phyloP scores from a whole-genome alignment of 345 rosid species.

The Firmiana major region DNA sequence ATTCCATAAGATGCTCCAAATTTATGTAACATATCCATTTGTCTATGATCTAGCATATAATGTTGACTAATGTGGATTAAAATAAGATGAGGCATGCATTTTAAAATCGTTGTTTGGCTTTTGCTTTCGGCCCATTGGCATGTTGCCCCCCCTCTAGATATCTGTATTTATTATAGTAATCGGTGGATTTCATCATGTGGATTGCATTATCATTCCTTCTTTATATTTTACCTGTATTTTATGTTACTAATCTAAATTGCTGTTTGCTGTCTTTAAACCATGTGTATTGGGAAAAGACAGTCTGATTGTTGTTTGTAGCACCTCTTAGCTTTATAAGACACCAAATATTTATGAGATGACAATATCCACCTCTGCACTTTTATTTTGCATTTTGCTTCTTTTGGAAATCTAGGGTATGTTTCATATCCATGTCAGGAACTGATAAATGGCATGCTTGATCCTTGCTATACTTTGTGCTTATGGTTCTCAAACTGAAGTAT shows the following conservation, averaged over 20 bases:
- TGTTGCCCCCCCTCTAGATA: conserved; percentile 23
- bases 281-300: neutral
- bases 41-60: conserved; percentile 14
- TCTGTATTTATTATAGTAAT: conserved; percentile 1
- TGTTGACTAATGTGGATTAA: conserved; percentile 25
- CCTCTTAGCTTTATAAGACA: conserved; percentile 1
- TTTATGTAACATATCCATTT: conserved; percentile 18
- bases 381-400: neutral
- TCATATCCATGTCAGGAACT: neutral
- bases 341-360: neutral
- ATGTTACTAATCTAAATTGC: neutral
- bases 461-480: neutral
- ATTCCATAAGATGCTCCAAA: conserved; percentile 20
- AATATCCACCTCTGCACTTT: neutral
- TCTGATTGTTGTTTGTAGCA: conserved; percentile 2
- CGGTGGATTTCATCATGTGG: conserved; percentile 20
- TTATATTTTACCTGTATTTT: conserved; percentile 11
- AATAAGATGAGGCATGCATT: conserved; percentile 16
- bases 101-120: conserved; percentile 13
- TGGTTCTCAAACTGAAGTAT: neutral
- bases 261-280: conserved; percentile 7
- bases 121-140: conserved; percentile 23
- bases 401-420: neutral
- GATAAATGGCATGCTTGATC: neutral
- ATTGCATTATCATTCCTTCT: conserved; percentile 12